Evolutionary conservation across 2,329 filamentous ascomycete genomes (phyloP), one percentile per base, ranked within the genome.

Genomic region (Neofusicoccum cordaticola): DNA sequence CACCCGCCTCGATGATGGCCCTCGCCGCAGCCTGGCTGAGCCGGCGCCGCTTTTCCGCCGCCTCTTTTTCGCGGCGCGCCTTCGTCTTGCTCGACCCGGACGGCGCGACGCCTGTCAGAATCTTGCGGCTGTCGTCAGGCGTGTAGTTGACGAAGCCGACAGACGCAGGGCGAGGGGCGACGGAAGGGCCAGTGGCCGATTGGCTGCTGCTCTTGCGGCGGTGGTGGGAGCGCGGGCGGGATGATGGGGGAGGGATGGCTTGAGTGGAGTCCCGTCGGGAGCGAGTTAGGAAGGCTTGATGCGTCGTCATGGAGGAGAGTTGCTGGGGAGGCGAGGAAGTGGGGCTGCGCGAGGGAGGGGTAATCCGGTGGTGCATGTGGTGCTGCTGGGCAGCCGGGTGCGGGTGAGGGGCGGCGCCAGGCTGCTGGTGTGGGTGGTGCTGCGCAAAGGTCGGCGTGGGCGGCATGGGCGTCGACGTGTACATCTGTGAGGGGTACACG

Each of bases 1-100:
- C 91, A 1, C 90, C 90, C 0, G 88, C 90, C 11, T 88, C 89
- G 63, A 85, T 81, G 0, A 93, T 86, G 8, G 88, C 89, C 75
- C 86, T 86, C 67, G 89, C 78, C 35, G 90, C 88, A 7, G 87
- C 87, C 75, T 91, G 86, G 71, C 85, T 88, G 63, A 93, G 74
- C 73, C 85, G 84, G 69, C 88, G 80, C 71, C 91, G 83, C 77
- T 89, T 88, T 73, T 97, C 94, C 62, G 85, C 83, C 1, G 92
- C 92, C 80, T 97, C 94, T 75, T 92, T 90, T 77, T 98, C 94
- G 58, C 95, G 82, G 63, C 93, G 82, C n/a, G 92, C 92, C 75
- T 97, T 97, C 8, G 95, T 98, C 85, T 98, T 98, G 69, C 87
- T 91, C 70, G 89, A 93, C 9, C 95, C 95, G 68, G 90, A 93